Base-by-base conservation (phyloP, 257 asterid species). In the Solanum chiquidenum region DNA sequence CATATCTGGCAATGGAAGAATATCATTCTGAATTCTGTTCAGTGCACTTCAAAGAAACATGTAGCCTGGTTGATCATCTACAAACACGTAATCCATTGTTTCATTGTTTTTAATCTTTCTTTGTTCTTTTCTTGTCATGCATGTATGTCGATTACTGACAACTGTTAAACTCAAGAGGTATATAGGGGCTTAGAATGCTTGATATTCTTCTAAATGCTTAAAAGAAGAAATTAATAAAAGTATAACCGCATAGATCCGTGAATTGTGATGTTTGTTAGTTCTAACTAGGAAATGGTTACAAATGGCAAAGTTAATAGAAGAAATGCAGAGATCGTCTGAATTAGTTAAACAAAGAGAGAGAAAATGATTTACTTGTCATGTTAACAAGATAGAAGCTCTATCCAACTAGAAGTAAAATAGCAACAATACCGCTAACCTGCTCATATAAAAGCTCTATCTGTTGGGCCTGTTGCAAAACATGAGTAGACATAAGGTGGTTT, bases 401-500 rank as follows among this genome's bases (percentile, higher is more conserved):
- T 80, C 85, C 38, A 46, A 5, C 85, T 29, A 52, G 85, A 16
- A 80, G 29, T 46, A 18, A 46, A 79, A 46, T 18, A 49, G n/a
- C 35, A 40, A 80, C 29, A 46, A 29, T 46, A 46, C 31, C 16
- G 2, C 94, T 86, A 31, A 95, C 98, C 98, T 97, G 98, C 52
- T 93, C 98, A 74, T 93, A 97, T 91, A 97, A 89, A 86, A 84
- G 88, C 91, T 97, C 99, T 33, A 97, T 97, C 93, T 97, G 98
- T 79, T 95, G 98, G 69, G 98, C 92, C 89, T 97, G 99, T 79
- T 97, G 98, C 90, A 95, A 66, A 86, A 97, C 98, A 90, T 95
- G 98, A 25, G 98, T 97, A 40, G 99, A 97, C 98, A 95, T 95
- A 89, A 95, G 98, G 88, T 95, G 98, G 92, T 95, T 97, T 87